Base-by-base conservation (phyloP, 805 yeast genomes). In the Priceomyces carsonii region DNA sequence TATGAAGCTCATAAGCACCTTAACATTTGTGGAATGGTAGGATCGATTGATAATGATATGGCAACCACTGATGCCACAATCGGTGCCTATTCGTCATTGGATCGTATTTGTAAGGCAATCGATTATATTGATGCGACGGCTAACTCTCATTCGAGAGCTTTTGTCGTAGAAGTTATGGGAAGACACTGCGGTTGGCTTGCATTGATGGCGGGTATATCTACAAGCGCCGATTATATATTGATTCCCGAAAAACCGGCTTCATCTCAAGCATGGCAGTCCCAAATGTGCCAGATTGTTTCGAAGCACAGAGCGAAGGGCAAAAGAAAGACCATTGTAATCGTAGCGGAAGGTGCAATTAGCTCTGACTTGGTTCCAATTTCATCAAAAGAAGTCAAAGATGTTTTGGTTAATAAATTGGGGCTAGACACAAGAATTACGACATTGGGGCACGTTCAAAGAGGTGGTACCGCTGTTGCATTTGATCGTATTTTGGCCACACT, bases 151-250 rank as follows among this genome's bases (percentile, higher is more conserved):
- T 87, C 96, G 9, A 79, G 99, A 55, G 99, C 99, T 6, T 93
- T 93, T 60, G 96, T 93, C 28, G 85, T 93, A 40, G 99, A 93
- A 61, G 99, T 93, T 26, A 93, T 93, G 99, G 99, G 99, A 43
- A 80, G 99, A 57, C 97, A 93, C 62, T 93, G 99, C 73, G 99
- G 99, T 44, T 93, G 99, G 99, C 76, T 93, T 51, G 98, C 95
- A 2, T 70, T 93, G 49, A 90, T 89, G 93, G 95, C 99, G 3
- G 99, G 98, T 55, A 82, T 91, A 43, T 89, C 98, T 28, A 87
- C 97, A 18, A 85, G 93, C 52, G 98, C 99, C 3, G 99, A 93
- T 66, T 89, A 80, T 59, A 84, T 89, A 40, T 82, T 93, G 52
- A 85, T 93, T 46, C 99, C 99, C 21, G 99, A 93, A 67, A 80